phyloP scores from a whole-genome alignment of 2,329 filamentous ascomycete species.

The Alternaria sp. region DNA sequence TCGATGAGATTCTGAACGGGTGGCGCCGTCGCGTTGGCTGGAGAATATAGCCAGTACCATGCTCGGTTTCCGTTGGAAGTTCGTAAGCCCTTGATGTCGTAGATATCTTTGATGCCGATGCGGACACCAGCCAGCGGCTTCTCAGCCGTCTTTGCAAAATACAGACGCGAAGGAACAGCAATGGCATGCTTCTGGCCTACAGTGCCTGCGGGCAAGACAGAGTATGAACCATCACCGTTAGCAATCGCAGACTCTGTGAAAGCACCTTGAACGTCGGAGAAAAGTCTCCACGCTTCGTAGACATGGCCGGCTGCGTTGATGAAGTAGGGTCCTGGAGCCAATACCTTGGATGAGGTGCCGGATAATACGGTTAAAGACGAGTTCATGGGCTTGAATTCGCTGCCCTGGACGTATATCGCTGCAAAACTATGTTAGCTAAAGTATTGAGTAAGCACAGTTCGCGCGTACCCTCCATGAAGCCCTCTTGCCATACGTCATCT shows the following conservation, averaged over 20 bases:
- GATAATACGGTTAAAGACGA: slow-evolving; percentile 26
- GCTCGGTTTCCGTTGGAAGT: slow-evolving; percentile 67
- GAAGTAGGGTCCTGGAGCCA: slow-evolving; percentile 62
- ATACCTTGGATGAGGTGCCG: slow-evolving; percentile 20
- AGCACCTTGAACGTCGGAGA: slow-evolving; percentile 59
- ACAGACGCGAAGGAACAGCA: slow-evolving; percentile 65
- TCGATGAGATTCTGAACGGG: slow-evolving; percentile 66
- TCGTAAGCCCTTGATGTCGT: slow-evolving; percentile 65
- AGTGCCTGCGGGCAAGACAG: slow-evolving; percentile 51
- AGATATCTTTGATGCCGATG: slow-evolving; percentile 71
- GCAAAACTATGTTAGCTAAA: slow-evolving; percentile 35
- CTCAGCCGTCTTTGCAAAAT: slow-evolving; percentile 58
- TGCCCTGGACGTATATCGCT: slow-evolving; percentile 37
- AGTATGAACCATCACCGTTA: slow-evolving; percentile 52
- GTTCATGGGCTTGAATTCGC: slow-evolving; percentile 35
- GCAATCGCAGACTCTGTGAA: slow-evolving; percentile 59
- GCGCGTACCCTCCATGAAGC: slow-evolving; percentile 48
- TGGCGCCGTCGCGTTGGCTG: slow-evolving; percentile 58
- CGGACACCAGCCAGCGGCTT: slow-evolving; percentile 68
- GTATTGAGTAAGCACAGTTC: not conserved
- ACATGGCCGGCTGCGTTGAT: slow-evolving; percentile 57
- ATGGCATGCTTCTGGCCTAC: slow-evolving; percentile 52
- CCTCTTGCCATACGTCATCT: slow-evolving; percentile 55
- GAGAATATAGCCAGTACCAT: slow-evolving; percentile 64
- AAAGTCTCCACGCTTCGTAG: slow-evolving; percentile 60